Conservation (phyloP, 2,329 filamentous ascomycete species). For the Aspergillus sp. region DNA sequence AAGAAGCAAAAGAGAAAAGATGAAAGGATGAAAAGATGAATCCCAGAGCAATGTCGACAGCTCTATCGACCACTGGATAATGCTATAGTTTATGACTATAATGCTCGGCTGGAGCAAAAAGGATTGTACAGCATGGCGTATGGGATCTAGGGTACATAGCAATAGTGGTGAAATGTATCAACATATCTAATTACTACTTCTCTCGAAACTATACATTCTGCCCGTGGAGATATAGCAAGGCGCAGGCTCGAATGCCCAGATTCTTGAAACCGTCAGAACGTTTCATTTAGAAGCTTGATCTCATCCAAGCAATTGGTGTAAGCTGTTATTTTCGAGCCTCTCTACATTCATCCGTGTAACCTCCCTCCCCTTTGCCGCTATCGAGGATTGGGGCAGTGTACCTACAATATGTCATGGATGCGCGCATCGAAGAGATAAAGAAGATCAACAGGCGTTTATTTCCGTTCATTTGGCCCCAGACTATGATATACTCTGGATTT, state of each 20-base stretch:
- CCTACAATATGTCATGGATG: no score
- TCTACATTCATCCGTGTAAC: no score
- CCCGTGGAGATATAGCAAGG: not conserved
- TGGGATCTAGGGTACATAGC: conserved; percentile 1
- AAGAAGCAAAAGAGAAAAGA: not conserved
- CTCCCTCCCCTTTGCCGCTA: no score
- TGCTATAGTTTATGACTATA: not conserved
- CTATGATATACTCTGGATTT: no score
- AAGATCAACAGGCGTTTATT: no score
- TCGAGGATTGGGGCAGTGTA: no score
- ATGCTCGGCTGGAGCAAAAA: not conserved
- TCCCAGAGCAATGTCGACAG: not conserved
- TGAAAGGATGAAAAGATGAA: conserved; percentile 1
- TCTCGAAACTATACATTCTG: not conserved
- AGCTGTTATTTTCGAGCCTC: no score
- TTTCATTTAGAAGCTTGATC: no score
- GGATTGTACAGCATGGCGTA: not conserved
- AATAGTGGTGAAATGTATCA: conserved; percentile 1
- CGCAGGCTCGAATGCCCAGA: not conserved
- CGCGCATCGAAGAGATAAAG: no score
- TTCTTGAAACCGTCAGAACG: no score
- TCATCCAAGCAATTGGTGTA: no score
- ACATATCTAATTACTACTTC: not conserved
- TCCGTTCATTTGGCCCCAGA: no score
- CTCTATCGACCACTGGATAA: not conserved